Conservation (phyloP, 306 rosid species). For the Lathyrus oleraceus region DNA sequence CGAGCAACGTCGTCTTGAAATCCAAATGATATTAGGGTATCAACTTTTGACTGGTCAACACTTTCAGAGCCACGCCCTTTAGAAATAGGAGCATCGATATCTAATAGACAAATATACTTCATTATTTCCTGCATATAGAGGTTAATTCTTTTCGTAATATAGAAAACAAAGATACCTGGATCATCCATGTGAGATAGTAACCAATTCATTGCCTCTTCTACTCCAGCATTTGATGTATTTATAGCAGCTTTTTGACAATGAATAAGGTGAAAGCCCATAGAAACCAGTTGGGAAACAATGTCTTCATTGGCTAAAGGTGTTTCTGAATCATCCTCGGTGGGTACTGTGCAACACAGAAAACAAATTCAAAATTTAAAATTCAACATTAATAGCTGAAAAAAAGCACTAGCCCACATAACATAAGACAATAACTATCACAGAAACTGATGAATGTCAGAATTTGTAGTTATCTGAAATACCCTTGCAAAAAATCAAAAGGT, state of each 20-base stretch:
- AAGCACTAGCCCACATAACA: not conserved
- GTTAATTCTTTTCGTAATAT: not conserved
- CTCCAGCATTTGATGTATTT: constrained; percentile 76
- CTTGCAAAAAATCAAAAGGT: not conserved
- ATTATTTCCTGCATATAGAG: constrained; percentile 27
- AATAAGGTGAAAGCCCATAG: constrained; percentile 87
- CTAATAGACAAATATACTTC: constrained; percentile 37
- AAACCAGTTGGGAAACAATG: constrained; percentile 83
- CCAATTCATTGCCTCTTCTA: constrained; percentile 99
- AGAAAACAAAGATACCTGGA: constrained; percentile 55
- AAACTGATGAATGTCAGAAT: constrained; percentile 2
- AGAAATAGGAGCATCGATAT: constrained; percentile 73
- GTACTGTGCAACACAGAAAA: constrained; percentile 45
- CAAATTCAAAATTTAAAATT: not conserved
- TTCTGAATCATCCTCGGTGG: constrained; percentile 53
- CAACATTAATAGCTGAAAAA: constrained; percentile 10
- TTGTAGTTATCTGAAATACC: constrained; percentile 9
- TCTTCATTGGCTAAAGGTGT: constrained; percentile 56
- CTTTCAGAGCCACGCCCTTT: constrained; percentile 41
- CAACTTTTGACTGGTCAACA: constrained; percentile 81
- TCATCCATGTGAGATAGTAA: constrained; percentile 90
- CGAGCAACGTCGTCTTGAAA: constrained; percentile 82
- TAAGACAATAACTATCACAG: not conserved
- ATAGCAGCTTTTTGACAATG: constrained; percentile 96
- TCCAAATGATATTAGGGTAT: constrained; percentile 83